Evolutionary conservation across 305 asterid species (phyloP), one percentile per base, ranked within the genome.

Genomic region (Nicotiana rustica): DNA sequence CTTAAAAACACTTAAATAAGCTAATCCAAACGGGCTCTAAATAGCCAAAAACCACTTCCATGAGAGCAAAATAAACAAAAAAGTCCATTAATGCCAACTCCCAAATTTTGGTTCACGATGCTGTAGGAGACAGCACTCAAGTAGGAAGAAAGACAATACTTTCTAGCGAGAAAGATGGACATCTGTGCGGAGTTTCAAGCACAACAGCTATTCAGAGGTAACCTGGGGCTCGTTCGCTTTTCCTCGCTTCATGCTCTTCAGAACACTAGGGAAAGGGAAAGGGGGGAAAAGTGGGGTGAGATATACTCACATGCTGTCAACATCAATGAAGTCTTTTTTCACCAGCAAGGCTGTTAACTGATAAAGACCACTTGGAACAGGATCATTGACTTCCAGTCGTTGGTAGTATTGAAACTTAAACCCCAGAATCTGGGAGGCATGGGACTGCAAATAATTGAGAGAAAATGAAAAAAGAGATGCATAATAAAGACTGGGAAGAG

Each of bases 391-490:
- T 86, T 96, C 99, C 87, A 85, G 78, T 10, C 95, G 94, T 90
- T 96, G 98, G 85, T 93, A 95, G 88, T 92, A 93, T 86, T 94
- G 98, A 85, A 96, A 96, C 91, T 94, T 96, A 87, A 94, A 95
- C 83, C 98, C 98, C 82, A 96, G 94, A 85, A 96, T 92, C 84
- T 96, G 99, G 14, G 99, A 92, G 82, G 98, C 98, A 85, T 93
- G 97, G 82, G 98, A 96, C 99, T 96, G 94, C 82, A 90, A 79
- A 83, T 82, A 57, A 86, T 33, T 52, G 71, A 41, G 47, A 81
- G 67, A 49, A 76, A 19, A 78, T 83, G 18, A 18, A 76, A 57
- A 41, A 81, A 79, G 55, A 80, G 80, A 57, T 14, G n/a, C 18
- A 88, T 36, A 83, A 9, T 31, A 65, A 81, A 64, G 64, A 82